Percentiles rank a stretch among this genome's conserved stretches.
Conservation (phyloP, 2,329 filamentous ascomycete species). For the Venturia aucupariae region DNA sequence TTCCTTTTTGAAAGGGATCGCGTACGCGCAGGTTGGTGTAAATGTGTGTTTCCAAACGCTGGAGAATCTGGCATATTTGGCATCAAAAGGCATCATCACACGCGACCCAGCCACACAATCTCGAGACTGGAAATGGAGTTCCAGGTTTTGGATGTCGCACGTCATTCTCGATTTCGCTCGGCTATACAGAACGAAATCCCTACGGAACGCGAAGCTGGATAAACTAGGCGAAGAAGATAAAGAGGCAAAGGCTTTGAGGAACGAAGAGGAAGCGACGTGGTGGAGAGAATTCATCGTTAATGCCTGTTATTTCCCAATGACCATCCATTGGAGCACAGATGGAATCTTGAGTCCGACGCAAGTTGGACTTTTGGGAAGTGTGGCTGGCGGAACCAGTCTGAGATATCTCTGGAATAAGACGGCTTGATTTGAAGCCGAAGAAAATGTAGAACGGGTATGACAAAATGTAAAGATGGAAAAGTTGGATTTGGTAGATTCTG, state of each 20-base stretch:
- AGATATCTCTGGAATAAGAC: conserved; percentile 38
- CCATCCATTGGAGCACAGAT: conserved; percentile 71
- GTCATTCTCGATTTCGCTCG: conserved; percentile 66
- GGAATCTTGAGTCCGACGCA: conserved; percentile 52
- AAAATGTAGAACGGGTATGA: neutral
- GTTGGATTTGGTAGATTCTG: neutral
- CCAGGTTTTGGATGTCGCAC: conserved; percentile 71
- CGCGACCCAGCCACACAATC: conserved; percentile 37
- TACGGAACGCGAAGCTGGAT: conserved; percentile 26
- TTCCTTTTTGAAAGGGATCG: conserved; percentile 41
- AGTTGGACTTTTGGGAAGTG: conserved; percentile 49
- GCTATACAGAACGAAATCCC: conserved; percentile 40
- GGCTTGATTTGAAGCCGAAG: conserved; percentile 16
- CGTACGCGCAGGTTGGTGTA: conserved; percentile 57
- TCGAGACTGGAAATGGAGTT: conserved; percentile 60
- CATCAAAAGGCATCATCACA: conserved; percentile 58
- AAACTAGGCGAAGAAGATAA: conserved; percentile 34
- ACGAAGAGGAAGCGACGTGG: conserved; percentile 38
- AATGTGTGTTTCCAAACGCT: conserved; percentile 65
- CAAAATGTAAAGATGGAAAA: neutral
- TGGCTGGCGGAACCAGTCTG: conserved; percentile 37
- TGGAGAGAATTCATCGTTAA: conserved; percentile 61
- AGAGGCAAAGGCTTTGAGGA: conserved; percentile 25
- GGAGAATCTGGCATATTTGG: conserved; percentile 76
- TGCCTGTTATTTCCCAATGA: conserved; percentile 70